Evolutionary conservation across 2,329 filamentous ascomycete genomes (phyloP).

Genomic region (Trichoderma afroharzianum): DNA sequence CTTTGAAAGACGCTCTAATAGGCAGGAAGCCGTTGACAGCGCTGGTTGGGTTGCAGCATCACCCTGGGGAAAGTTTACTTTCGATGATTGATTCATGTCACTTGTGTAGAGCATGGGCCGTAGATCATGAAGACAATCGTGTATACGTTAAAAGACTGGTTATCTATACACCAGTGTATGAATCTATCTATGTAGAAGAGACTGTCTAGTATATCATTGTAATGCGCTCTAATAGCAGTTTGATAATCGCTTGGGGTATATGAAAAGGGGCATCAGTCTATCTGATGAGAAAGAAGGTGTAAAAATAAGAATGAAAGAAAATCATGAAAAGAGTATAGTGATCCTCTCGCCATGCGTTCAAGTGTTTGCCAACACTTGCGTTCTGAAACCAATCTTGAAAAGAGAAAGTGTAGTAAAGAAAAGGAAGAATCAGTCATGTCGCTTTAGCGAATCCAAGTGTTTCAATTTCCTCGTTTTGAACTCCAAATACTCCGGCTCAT

Average conservation of each 20-base stretch:
- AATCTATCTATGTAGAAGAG: background rate
- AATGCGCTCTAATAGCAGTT: background rate
- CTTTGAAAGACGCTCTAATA: constrained; percentile 36
- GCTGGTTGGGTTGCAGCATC: constrained; percentile 47
- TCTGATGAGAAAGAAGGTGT: background rate
- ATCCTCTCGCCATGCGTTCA: no score
- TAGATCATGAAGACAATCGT: background rate
- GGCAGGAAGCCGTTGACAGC: constrained; percentile 39
- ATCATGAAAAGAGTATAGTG: background rate
- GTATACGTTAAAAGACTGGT: background rate
- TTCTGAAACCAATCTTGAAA: background rate
- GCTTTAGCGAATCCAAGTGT: background rate
- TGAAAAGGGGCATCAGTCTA: constrained; percentile 9
- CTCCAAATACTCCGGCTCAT: background rate
- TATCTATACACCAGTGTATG: background rate
- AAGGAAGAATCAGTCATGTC: background rate
- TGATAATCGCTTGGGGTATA: constrained; percentile 33
- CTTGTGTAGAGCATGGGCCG: background rate
- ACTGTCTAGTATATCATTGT: background rate
- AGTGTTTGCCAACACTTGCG: background rate
- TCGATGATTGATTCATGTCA: constrained; percentile 25
- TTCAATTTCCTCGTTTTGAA: background rate
- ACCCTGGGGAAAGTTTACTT: constrained; percentile 48
- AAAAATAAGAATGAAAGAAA: background rate
- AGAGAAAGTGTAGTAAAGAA: background rate